Conservation (phyloP, 441 rosid genomes). For the Mallotus japonicus region DNA sequence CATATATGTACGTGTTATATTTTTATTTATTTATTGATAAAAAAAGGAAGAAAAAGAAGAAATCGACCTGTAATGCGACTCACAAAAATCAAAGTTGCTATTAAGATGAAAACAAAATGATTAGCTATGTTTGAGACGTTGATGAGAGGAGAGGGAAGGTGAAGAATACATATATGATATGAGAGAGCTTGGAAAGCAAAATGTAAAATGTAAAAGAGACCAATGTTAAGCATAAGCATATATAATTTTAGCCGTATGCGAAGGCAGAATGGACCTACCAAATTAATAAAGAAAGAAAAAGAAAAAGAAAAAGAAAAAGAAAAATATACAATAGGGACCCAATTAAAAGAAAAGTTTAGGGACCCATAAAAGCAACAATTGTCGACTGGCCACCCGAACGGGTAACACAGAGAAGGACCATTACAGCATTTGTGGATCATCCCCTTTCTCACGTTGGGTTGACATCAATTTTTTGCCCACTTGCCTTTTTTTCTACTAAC, state of each 20-base stretch:
- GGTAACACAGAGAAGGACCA: conserved; percentile 52
- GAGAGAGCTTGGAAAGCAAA: not conserved
- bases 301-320: not conserved
- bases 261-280: conserved; percentile 32
- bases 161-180: not conserved
- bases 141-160: not conserved
- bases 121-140: not conserved
- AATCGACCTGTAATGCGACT: not conserved
- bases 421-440: conserved; percentile 32
- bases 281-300: not conserved
- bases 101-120: conserved; percentile 1
- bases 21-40: too few species aligned
- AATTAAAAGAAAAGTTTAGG: not conserved
- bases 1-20: too few species aligned
- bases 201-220: conserved; percentile 15
- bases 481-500: not conserved
- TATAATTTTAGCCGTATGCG: not conserved
- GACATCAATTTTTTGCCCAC: conserved; percentile 39
- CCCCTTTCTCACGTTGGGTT: conserved; percentile 36
- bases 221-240: not conserved
- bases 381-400: conserved; percentile 61
- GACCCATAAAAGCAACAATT: conserved; percentile 23
- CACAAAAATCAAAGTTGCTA: not conserved
- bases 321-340: not conserved
- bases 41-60: too few species aligned